Evolutionary conservation across 2,329 filamentous ascomycete species (phyloP), one percentile per base, ranked within the genome.

Genomic region (Epichloe scottii): DNA sequence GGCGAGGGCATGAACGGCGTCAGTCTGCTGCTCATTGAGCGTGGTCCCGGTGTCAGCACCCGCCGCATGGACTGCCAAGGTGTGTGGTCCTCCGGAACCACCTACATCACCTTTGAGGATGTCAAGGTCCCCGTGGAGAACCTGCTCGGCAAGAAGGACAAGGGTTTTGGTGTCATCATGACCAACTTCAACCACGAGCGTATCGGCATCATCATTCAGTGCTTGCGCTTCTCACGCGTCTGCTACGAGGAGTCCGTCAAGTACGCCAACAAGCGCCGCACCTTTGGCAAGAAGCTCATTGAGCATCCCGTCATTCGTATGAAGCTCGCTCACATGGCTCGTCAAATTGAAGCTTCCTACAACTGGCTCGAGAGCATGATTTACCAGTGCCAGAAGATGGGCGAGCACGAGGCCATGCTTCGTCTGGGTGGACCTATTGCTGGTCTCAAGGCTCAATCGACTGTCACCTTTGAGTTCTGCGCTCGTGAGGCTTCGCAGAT

Each of bases 61-160:
- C 81, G 93, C 51, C 84, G 86, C 65, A 98, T 98, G 93, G 90
- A 97, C 72, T 97, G 91, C 77, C 90, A 96, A 71, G 93, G 93
- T 69, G 90, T 97, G 34, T 95, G 90, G 87, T 89, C 85, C 55
- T 88, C 82, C 58, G 93, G 93, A 50, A 97, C 93, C 15, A 96
- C 93, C 34, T 98, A 97, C 71, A 84, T 98, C 66, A 96, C 91
- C 42, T 97, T 97, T 59, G 93, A 98, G 70, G 93, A 98, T 66
- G 93, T 97, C 70, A 97, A 97, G 76, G 93, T 98, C 0, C 93
- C 93, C 1, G 93, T 97, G n/a, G 91, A 95, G 78, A 97, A 98
- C 74, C 70, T 98, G 61, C 84, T 98, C 54, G 93, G 93, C 71
- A 97, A 96, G 76, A 85, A 95, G 74, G 95, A 98, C 77, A 85